These are phyloP conservation scores for Oryza coarctata DNA, from an alignment of 176 grass and related monocot genomes.

Conservation along the genomic window DNA sequence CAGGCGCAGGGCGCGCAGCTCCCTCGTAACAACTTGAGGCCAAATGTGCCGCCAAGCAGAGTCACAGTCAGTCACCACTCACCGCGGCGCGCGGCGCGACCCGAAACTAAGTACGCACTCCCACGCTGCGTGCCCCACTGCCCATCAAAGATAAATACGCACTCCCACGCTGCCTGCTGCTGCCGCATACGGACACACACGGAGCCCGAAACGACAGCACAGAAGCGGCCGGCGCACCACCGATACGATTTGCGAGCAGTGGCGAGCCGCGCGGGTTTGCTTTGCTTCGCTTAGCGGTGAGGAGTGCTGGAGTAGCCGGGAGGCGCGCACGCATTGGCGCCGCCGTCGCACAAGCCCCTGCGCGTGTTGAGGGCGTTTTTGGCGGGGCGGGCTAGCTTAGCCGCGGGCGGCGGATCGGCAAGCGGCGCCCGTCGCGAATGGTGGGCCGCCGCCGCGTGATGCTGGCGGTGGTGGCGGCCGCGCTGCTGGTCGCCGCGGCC, in stretches of 20 bases:
- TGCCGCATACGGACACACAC: constrained; percentile 31
- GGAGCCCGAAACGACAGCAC: constrained; percentile 26
- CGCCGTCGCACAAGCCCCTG: background rate
- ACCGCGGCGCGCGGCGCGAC: background rate
- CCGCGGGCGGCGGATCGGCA: background rate
- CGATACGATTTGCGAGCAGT: background rate
- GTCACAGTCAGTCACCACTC: too few species aligned
- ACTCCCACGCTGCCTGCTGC: constrained; percentile 30
- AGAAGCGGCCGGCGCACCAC: background rate
- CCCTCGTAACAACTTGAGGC: background rate
- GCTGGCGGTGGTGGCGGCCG: background rate
- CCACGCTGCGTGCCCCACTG: constrained; percentile 8
- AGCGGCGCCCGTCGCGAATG: constrained; percentile 33
- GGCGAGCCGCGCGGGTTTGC: background rate
- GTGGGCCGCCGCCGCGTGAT: background rate
- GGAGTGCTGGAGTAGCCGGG: background rate
- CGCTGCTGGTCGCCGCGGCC: background rate
- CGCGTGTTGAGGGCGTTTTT: background rate
- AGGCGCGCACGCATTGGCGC: constrained; percentile 17
- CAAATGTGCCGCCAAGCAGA: background rate
- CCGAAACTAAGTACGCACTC: background rate
- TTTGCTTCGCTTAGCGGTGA: background rate
- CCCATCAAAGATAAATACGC: constrained; percentile 51
- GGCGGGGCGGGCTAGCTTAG: background rate
- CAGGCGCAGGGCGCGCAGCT: too few species aligned